phyloP scores from a whole-genome alignment of 805 yeast species.

The Saccharomycopsis selenospora region DNA sequence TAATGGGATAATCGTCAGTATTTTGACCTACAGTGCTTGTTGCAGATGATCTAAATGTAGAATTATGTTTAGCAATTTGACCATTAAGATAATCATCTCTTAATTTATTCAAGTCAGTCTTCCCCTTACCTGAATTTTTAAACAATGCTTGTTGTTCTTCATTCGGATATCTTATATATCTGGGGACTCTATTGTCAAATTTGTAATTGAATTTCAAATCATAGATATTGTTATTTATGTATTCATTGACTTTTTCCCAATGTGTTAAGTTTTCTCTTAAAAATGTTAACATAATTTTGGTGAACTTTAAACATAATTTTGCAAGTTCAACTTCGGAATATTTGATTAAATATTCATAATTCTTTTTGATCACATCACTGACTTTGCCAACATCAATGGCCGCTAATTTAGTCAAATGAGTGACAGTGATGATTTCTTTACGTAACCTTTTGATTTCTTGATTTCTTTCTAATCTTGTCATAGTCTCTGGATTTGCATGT shows the following conservation, averaged over 20 bases:
- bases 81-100: conserved; percentile 9
- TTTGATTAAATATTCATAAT: conserved; percentile 26
- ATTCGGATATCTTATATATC: conserved; percentile 17
- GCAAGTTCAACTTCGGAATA: conserved; percentile 28
- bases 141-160: conserved; percentile 1
- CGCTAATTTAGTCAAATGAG: conserved; percentile 34
- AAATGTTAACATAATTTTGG: conserved; percentile 31
- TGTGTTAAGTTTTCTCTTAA: conserved; percentile 25
- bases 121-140: neutral
- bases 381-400: conserved; percentile 33
- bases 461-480: conserved; percentile 32
- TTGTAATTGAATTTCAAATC: conserved; percentile 17
- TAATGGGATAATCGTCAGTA: too few relatives aligned
- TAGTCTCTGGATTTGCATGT: conserved; percentile 18
- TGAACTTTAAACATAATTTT: conserved; percentile 27
- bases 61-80: conserved; percentile 14
- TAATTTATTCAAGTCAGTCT: conserved; percentile 1
- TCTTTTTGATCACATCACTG: conserved; percentile 28
- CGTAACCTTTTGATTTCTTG: conserved; percentile 31
- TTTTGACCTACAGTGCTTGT: conserved; percentile 13
- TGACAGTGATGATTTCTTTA: conserved; percentile 32
- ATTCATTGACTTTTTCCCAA: conserved; percentile 16
- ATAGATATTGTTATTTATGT: conserved; percentile 16
- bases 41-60: neutral
- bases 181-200: conserved; percentile 20